Evolutionary conservation across 192 early-diverging fungal species (phyloP).

Genomic region (Podila horticola): DNA sequence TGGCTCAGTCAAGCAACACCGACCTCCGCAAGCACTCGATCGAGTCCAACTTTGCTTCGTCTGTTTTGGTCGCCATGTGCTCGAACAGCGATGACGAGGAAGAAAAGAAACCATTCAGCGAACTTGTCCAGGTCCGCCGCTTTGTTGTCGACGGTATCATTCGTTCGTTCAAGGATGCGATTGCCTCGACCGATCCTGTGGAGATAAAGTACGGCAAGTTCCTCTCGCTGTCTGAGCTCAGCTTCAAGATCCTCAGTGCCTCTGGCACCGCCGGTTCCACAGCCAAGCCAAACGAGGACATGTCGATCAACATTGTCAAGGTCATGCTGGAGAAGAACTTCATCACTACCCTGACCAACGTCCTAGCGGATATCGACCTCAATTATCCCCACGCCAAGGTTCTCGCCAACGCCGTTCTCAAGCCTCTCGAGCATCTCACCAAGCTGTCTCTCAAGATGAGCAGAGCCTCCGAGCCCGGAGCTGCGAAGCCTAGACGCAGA

Average conservation of each 20-base stretch:
- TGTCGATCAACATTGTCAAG: slow-evolving; percentile 68
- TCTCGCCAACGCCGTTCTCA: slow-evolving; percentile 81
- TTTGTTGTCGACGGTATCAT: slow-evolving; percentile 76
- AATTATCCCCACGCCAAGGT: slow-evolving; percentile 87
- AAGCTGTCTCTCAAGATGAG: slow-evolving; percentile 90
- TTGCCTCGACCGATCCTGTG: slow-evolving; percentile 56
- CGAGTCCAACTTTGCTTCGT: slow-evolving; percentile 75
- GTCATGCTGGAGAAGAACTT: slow-evolving; percentile 93
- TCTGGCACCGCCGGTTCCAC: slow-evolving; percentile 18
- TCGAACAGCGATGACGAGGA: slow-evolving; percentile 56
- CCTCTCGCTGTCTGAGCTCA: slow-evolving; percentile 74
- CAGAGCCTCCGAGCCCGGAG: slow-evolving; percentile 66
- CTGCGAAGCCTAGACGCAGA: slow-evolving; percentile 32
- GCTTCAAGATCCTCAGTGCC: slow-evolving; percentile 71
- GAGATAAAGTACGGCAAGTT: slow-evolving; percentile 75
- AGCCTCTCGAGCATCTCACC: slow-evolving; percentile 90
- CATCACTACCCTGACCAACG: slow-evolving; percentile 80
- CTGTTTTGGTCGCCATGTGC: slow-evolving; percentile 71
- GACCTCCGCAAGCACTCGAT: slow-evolving; percentile 66
- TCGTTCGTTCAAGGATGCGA: slow-evolving; percentile 70
- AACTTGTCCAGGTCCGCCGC: slow-evolving; percentile 68
- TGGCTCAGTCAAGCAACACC: slow-evolving; percentile 55
- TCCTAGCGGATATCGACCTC: slow-evolving; percentile 87
- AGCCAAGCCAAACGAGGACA: slow-evolving; percentile 62
- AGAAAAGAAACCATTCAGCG: slow-evolving; percentile 63